Evolutionary conservation across 805 yeast genomes (phyloP).

Genomic region (Blastobotrys terrestris): DNA sequence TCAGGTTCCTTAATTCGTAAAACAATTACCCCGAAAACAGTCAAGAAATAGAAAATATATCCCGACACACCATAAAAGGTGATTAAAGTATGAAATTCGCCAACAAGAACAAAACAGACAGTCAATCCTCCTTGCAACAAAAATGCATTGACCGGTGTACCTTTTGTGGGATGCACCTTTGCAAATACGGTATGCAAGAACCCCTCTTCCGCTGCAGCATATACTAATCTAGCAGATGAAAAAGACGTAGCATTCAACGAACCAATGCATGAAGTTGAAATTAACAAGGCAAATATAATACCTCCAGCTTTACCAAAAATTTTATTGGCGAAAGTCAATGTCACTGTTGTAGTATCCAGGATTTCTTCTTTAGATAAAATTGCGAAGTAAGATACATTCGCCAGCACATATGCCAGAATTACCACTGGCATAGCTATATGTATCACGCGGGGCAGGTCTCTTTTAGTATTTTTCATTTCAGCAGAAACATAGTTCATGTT

Average conservation of each 20-base stretch:
- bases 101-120: conserved; percentile 29
- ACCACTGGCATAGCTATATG: conserved; percentile 37
- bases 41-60: conserved; percentile 29
- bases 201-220: conserved; percentile 32
- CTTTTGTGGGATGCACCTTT: conserved; percentile 17
- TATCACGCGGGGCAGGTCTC: conserved; percentile 36
- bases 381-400: conserved; percentile 44
- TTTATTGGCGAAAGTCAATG: conserved; percentile 29
- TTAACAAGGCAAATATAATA: conserved; percentile 28
- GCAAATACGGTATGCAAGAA: conserved; percentile 29
- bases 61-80: conserved; percentile 35
- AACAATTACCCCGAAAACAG: conserved; percentile 34
- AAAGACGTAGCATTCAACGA: conserved; percentile 36
- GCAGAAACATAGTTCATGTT: conserved; percentile 38
- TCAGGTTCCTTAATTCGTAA: conserved; percentile 32
- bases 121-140: conserved; percentile 30
- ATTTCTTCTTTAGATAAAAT: conserved; percentile 64
- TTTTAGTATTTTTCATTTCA: conserved; percentile 33
- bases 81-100: conserved; percentile 33
- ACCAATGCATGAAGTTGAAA: conserved; percentile 36
- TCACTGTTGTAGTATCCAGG: conserved; percentile 31
- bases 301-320: conserved; percentile 28
- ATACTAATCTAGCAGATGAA: conserved; percentile 32
- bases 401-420: conserved; percentile 30
- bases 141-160: conserved; percentile 33